A percentile compares a stretch with the other conserved stretches of the same genome.
Evolutionary conservation across 2,329 filamentous ascomycete genomes (phyloP).

Genomic region (Bimuria novae-zelandiae): DNA sequence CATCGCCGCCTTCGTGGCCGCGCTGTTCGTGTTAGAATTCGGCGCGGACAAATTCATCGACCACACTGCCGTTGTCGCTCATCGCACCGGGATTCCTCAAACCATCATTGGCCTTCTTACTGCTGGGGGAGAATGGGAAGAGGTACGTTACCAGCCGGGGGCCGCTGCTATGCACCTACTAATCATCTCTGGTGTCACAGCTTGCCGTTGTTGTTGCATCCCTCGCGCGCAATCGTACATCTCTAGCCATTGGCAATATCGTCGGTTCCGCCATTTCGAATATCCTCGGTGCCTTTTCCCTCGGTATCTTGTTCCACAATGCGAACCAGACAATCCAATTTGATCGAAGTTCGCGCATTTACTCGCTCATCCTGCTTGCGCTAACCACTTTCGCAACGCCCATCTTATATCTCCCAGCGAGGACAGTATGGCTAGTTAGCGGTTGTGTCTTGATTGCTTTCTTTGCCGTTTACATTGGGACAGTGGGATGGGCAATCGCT

Average conservation of each 20-base stretch:
- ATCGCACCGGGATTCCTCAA: conserved; percentile 51
- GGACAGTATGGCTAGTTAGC: conserved; percentile 38
- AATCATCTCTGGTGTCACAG: conserved; percentile 29
- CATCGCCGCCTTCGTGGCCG: conserved; percentile 49
- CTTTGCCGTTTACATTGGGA: conserved; percentile 53
- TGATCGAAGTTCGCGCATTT: conserved; percentile 56
- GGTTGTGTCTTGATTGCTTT: conserved; percentile 49
- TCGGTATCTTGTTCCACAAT: conserved; percentile 54
- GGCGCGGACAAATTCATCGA: conserved; percentile 60
- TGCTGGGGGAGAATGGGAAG: conserved; percentile 61
- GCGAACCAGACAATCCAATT: conserved; percentile 42
- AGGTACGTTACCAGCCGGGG: conserved; percentile 43
- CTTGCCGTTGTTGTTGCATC: conserved; percentile 57
- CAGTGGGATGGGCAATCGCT: conserved; percentile 53
- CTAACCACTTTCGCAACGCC: conserved; percentile 49
- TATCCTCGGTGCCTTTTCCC: conserved; percentile 60
- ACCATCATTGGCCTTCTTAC: conserved; percentile 58
- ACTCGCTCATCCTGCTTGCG: conserved; percentile 50
- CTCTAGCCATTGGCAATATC: conserved; percentile 60
- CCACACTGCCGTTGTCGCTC: conserved; percentile 55
- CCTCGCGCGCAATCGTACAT: conserved; percentile 51
- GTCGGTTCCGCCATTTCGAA: conserved; percentile 61
- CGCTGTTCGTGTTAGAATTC: conserved; percentile 56
- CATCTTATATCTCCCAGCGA: conserved; percentile 38
- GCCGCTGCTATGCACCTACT: background rate